Conservation (phyloP, 108 stramenopile species). For the Nitzschia inconspicua region DNA sequence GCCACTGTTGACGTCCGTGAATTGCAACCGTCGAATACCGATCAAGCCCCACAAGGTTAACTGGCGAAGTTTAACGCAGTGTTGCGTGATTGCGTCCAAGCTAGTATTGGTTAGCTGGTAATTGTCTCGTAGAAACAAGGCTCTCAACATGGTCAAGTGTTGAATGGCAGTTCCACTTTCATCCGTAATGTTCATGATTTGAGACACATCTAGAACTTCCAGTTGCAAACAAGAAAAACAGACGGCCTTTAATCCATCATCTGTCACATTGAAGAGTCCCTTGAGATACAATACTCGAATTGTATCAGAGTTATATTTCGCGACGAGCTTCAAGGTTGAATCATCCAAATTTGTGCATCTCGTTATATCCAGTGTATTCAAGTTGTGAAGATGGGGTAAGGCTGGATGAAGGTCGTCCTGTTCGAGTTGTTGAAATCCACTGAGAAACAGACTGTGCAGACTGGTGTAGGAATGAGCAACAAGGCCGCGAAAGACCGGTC, state of each 20-base stretch:
- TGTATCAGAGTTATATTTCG: constrained; percentile 13
- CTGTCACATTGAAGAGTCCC: constrained; percentile 37
- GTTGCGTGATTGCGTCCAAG: constrained; percentile 46
- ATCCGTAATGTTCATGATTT: constrained; percentile 48
- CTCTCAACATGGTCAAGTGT: constrained; percentile 41
- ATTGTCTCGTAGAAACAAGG: constrained; percentile 62
- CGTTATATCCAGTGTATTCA: constrained; percentile 48
- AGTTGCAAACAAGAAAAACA: constrained; percentile 37
- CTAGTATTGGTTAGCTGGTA: constrained; percentile 49
- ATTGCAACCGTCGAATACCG: constrained; percentile 29
- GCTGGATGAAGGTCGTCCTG: constrained; percentile 46
- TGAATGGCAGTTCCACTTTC: constrained; percentile 39
- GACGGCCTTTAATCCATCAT: constrained; percentile 47
- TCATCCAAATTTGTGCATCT: constrained; percentile 50
- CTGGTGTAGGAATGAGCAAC: constrained; percentile 44
- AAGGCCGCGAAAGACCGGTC: constrained; percentile 36
- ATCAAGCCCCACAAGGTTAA: constrained; percentile 70
- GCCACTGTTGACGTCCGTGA: background rate
- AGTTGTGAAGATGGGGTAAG: constrained; percentile 45
- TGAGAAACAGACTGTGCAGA: constrained; percentile 48
- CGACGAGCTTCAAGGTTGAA: constrained; percentile 45
- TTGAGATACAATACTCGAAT: constrained; percentile 66
- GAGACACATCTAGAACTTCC: constrained; percentile 56
- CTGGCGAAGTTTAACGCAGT: constrained; percentile 47
- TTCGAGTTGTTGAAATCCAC: constrained; percentile 38